Base-by-base conservation (phyloP, 2,329 filamentous ascomycete genomes). In the Cladophialophora immunda region DNA sequence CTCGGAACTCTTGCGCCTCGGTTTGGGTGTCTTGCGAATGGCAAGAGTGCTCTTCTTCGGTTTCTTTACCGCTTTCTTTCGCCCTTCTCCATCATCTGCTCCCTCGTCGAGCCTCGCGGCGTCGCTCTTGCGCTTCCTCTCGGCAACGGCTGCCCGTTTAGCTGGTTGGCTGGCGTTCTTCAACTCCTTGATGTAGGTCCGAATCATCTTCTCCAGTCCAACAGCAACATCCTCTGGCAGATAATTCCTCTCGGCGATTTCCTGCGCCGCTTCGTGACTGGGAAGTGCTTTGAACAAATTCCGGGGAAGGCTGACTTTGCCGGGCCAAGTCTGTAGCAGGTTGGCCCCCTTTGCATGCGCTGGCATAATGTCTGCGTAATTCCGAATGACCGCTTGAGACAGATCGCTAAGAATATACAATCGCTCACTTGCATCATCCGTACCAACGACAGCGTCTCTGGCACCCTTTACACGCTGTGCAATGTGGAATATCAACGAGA, bases 381-480 rank as follows among this genome's bases (percentile, higher is more conserved):
- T 90, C 56, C 92, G 88, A 66, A 97, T 90, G 13, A 94, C 85
- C 2, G 89, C 87, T 78, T 95, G 92, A 0, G 94, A 89, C 9
- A 99, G 85, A 78, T 99, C 95, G 59, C 92, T 94, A 41, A 99
- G 81, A 5, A 94, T 89, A 76, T 97, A 97, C 0, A 99, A 84
- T 68, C 80, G 77, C 30, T 76, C 76, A n/a, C 76, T 80, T 9
- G 81, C 77, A 25, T 77, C 74, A 30, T 81, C 78, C 7, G 62
- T 88, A 54, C 78, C 86, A 27, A 86, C 85, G 67, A 98, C 88
- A 13, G 87, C 91, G 77, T 99, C 95, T 50, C 88, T 86, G 9
- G 94, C 92, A 78, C 94, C 92, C 83, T 99, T 99, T 62, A 97
- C 90, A 9, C 93, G 89, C 79, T 98, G 94, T 13, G 93, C 93